Evolutionary conservation across 306 rosid genomes (phyloP).

Genomic region (Trichosanthes truncata): DNA sequence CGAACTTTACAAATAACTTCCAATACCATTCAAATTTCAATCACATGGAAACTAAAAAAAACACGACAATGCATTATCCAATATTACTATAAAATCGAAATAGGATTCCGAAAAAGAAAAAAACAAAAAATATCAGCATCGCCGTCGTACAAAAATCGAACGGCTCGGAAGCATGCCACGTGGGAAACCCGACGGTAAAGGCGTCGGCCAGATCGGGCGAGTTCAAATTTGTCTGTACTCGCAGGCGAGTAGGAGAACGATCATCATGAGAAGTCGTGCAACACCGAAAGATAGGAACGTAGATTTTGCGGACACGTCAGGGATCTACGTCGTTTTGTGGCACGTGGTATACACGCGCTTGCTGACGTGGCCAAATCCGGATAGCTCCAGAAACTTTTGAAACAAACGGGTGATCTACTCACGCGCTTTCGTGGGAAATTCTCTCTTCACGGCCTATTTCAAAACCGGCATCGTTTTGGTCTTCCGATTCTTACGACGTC

Average conservation of each 20-base stretch:
- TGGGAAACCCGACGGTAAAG: not conserved
- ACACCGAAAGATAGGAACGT: not conserved
- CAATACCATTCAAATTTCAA: not conserved
- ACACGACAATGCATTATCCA: not conserved
- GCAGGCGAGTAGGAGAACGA: slow-evolving; percentile 3
- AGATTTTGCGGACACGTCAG: slow-evolving; percentile 10
- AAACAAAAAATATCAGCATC: not conserved
- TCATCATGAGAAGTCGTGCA: not conserved
- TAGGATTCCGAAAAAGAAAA: not conserved
- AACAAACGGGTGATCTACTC: slow-evolving; percentile 3
- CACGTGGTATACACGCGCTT: not conserved
- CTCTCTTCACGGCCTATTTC: not conserved
- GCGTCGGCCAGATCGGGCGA: not conserved
- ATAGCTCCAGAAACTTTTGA: slow-evolving; percentile 7
- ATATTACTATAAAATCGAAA: not conserved
- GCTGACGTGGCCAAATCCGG: slow-evolving; percentile 31
- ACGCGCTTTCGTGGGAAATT: slow-evolving; percentile 20
- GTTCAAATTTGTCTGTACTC: not conserved
- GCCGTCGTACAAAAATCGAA: not conserved
- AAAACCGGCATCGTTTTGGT: not conserved
- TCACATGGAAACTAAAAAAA: not conserved
- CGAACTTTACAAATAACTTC: not conserved
- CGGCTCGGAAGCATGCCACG: not conserved
- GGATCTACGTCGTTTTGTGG: slow-evolving; percentile 10
- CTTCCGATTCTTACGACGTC: not conserved